These are phyloP conservation scores for Diplodia mutila DNA, from an alignment of 2,329 filamentous ascomycete genomes.

Conservation along the genomic window DNA sequence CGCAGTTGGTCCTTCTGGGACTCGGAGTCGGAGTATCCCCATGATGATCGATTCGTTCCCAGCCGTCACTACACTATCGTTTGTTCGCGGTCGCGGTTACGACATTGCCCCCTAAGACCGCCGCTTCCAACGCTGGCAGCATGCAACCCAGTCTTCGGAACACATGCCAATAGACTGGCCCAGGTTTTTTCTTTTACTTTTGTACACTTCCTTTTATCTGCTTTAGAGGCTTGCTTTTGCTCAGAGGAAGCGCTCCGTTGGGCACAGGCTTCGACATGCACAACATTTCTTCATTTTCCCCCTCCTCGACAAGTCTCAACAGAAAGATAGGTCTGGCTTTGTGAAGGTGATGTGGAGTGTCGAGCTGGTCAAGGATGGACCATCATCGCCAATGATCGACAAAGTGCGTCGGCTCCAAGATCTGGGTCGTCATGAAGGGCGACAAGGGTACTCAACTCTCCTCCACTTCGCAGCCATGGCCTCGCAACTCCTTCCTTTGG, in stretches of 20 bases:
- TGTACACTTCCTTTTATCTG: not conserved
- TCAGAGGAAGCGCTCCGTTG: not conserved
- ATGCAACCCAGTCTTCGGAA: not conserved
- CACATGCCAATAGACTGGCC: not conserved
- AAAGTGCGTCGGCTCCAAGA: conserved; percentile 96
- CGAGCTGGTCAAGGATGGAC: conserved; percentile 57
- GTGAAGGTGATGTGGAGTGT: conserved; percentile 55
- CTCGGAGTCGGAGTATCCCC: no score
- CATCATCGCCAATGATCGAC: conserved; percentile 81
- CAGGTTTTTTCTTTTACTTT: not conserved
- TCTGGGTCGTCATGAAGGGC: conserved; percentile 99
- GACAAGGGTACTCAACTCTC: conserved; percentile 77
- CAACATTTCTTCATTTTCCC: no score
- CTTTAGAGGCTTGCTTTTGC: not conserved
- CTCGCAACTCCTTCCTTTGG: no score
- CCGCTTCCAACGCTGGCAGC: no score
- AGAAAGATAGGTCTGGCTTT: conserved; percentile 58
- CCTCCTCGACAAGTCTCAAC: conserved; percentile 52
- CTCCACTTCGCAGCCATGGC: conserved; percentile 17
- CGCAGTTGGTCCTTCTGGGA: no score
- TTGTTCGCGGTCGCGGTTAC: no score
- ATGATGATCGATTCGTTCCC: no score
- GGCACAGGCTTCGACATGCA: not conserved
- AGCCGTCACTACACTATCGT: no score
- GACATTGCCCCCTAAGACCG: no score